These are phyloP conservation scores for Hirschfeldia incana DNA, from an alignment of 345 rosid genomes.

Conservation along the genomic window DNA sequence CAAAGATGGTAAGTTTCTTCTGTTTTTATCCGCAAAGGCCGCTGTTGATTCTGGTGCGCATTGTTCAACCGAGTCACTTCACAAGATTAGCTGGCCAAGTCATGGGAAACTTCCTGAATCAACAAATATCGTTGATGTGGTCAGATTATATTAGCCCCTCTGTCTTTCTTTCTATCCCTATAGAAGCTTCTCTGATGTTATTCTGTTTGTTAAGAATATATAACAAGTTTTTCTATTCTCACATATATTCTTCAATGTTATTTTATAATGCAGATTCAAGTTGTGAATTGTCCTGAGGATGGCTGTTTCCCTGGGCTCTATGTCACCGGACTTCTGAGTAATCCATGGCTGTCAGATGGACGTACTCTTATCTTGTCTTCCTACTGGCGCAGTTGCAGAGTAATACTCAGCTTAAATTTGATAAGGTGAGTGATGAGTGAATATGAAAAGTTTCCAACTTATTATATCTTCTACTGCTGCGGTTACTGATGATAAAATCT, in stretches of 20 bases:
- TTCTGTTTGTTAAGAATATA: background rate
- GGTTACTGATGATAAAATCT: conserved; percentile 12
- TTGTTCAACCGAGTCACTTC: conserved; percentile 84
- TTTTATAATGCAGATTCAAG: conserved; percentile 59
- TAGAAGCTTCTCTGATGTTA: conserved; percentile 37
- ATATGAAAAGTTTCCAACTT: background rate
- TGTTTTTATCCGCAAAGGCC: conserved; percentile 67
- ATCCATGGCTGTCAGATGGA: conserved; percentile 96
- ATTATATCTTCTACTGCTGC: conserved; percentile 4
- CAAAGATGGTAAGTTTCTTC: conserved; percentile 77
- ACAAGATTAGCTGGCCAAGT: conserved; percentile 69
- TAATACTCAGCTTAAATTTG: conserved; percentile 64
- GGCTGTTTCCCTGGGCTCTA: conserved; percentile 93
- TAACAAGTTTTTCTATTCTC: too few species aligned
- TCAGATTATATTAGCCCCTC: conserved; percentile 35
- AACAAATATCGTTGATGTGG: conserved; percentile 67
- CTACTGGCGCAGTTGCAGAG: conserved; percentile 70
- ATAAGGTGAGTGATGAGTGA: conserved; percentile 46
- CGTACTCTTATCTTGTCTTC: conserved; percentile 67
- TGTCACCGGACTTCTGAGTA: conserved; percentile 44
- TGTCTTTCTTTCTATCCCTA: conserved; percentile 34
- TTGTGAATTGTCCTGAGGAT: conserved; percentile 62
- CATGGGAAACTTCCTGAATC: conserved; percentile 49
- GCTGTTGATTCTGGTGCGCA: conserved; percentile 86
- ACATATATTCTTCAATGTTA: background rate